phyloP scores from a whole-genome alignment of 2,329 filamentous ascomycete genomes.

The Lojkania enalia region DNA sequence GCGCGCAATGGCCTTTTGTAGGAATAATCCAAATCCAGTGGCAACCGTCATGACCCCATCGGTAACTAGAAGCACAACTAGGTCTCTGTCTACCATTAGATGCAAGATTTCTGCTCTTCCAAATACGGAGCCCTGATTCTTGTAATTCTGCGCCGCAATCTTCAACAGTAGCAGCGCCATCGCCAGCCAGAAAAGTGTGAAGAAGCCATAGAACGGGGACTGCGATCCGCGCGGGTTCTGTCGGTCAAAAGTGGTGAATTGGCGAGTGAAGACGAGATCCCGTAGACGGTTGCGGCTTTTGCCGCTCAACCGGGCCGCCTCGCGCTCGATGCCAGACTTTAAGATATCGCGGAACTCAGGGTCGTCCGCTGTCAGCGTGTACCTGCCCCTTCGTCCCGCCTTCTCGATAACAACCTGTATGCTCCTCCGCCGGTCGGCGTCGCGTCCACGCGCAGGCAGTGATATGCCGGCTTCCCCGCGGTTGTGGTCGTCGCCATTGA shows the following conservation, averaged over 20 bases:
- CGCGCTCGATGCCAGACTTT: constrained; percentile 47
- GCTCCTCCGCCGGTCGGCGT: constrained; percentile 39
- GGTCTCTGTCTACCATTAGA: constrained; percentile 64
- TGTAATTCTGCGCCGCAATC: constrained; percentile 70
- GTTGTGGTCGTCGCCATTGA: constrained; percentile 21
- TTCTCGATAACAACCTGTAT: constrained; percentile 53
- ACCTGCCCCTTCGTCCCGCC: constrained; percentile 51
- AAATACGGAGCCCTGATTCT: constrained; percentile 67
- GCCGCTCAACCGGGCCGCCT: constrained; percentile 37
- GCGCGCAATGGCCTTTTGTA: constrained; percentile 65
- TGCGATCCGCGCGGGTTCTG: constrained; percentile 67
- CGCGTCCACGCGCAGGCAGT: neutral
- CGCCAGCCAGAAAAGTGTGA: constrained; percentile 75
- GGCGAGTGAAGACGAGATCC: constrained; percentile 70
- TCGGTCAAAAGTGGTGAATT: constrained; percentile 74
- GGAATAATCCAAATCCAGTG: constrained; percentile 65
- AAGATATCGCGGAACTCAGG: constrained; percentile 54
- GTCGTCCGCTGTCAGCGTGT: constrained; percentile 55
- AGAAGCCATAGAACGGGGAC: constrained; percentile 78
- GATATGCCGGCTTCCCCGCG: neutral
- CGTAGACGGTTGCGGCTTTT: constrained; percentile 49
- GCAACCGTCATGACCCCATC: constrained; percentile 70
- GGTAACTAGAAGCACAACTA: constrained; percentile 58
- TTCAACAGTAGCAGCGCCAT: constrained; percentile 68
- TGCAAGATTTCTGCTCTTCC: constrained; percentile 73